These are phyloP conservation scores for Trichoderma semiorbis DNA, from an alignment of 2,329 filamentous ascomycete species.

Conservation along the genomic window DNA sequence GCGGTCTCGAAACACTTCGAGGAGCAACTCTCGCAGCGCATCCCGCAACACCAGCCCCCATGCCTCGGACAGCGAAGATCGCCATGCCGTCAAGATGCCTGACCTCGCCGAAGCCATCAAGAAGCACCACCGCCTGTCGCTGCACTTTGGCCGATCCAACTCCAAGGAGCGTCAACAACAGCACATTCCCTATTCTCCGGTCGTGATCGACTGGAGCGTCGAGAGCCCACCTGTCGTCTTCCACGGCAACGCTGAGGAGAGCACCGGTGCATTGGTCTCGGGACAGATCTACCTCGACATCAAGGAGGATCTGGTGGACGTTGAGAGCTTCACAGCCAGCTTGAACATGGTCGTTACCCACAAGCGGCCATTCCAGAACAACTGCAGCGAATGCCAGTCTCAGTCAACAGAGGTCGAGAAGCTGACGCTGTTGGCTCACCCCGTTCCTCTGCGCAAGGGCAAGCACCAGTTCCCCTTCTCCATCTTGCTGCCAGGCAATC, in stretches of 20 bases:
- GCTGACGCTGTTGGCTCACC: conserved; percentile 70
- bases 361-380: conserved; percentile 75
- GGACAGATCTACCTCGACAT: conserved; percentile 76
- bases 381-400: conserved; percentile 73
- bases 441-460: conserved; percentile 50
- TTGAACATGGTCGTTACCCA: conserved; percentile 69
- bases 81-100: conserved; percentile 37
- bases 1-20: conserved; percentile 32
- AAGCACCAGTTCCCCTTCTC: conserved; percentile 84
- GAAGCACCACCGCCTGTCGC: conserved; percentile 42
- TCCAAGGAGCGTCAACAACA: conserved; percentile 45
- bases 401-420: conserved; percentile 70
- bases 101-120: conserved; percentile 38
- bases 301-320: conserved; percentile 60
- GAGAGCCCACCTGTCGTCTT: conserved; percentile 87
- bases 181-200: conserved; percentile 29
- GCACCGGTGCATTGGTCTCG: conserved; percentile 80
- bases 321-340: conserved; percentile 70
- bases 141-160: conserved; percentile 35
- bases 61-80: conserved; percentile 36
- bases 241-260: conserved; percentile 70
- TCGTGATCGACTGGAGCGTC: conserved; percentile 56
- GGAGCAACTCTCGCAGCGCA: conserved; percentile 26
- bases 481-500: conserved; percentile 75
- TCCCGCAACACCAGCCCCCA: conserved; percentile 34